Conservation (phyloP, 768 basidiomycete genomes). For the Hypsizygus marmoreus region DNA sequence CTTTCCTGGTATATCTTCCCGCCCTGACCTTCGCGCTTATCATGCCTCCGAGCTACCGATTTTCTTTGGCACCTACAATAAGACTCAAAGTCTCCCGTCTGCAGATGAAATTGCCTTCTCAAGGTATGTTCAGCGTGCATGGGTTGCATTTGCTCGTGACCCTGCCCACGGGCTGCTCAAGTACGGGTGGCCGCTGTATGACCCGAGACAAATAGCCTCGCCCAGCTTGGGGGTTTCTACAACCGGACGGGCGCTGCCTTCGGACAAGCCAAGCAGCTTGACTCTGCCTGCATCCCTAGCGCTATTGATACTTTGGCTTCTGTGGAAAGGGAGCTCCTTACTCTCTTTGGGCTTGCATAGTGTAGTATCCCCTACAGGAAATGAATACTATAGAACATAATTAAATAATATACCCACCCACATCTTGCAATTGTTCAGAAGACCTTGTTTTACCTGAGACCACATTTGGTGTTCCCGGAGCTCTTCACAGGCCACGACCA, state of each 20-base stretch:
- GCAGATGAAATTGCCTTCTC: constrained; percentile 30
- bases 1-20: constrained; percentile 37
- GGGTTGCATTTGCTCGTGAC: constrained; percentile 43
- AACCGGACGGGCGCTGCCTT: constrained; percentile 12
- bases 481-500: too few species aligned
- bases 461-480: too few species aligned
- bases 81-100: constrained; percentile 20
- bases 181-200: constrained; percentile 25
- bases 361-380: too few species aligned
- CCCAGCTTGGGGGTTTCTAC: constrained; percentile 10
- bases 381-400: too few species aligned
- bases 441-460: too few species aligned
- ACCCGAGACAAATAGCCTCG: constrained; percentile 12
- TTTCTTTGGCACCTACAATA: constrained; percentile 36
- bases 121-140: constrained; percentile 34
- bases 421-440: too few species aligned
- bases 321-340: too few species aligned
- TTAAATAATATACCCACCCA: too few species aligned
- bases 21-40: constrained; percentile 35
- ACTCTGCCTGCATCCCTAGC: constrained; percentile 8
- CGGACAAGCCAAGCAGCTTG: constrained; percentile 2
- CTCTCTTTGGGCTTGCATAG: too few species aligned
- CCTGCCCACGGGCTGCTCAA: constrained; percentile 29
- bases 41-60: constrained; percentile 41
- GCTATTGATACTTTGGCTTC: constrained; percentile 1